Percentiles rank a stretch among this genome's conserved stretches.
Conservation (phyloP, 23 red algal genomes). For the Gracilaria domingensis region DNA sequence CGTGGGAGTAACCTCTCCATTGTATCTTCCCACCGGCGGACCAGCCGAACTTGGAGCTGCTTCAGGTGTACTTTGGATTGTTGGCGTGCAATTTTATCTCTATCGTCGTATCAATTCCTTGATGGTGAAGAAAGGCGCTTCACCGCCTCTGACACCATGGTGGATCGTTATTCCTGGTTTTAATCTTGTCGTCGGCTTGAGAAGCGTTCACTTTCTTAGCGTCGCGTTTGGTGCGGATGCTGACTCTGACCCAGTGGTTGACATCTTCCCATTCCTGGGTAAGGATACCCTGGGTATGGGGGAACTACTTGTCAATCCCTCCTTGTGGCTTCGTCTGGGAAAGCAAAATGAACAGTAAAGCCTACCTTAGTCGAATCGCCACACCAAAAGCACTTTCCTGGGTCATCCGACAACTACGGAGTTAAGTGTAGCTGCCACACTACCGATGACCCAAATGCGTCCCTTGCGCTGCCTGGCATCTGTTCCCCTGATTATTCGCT, state of each 20-base stretch:
- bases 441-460: no score
- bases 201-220: constrained; percentile 65
- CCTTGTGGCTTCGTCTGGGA: constrained; percentile 52
- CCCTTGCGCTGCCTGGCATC: no score
- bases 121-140: neutral
- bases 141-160: constrained; percentile 44
- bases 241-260: constrained; percentile 43
- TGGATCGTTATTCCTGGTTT: constrained; percentile 71
- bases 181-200: constrained; percentile 65
- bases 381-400: no score
- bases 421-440: no score
- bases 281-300: constrained; percentile 35
- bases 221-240: constrained; percentile 38
- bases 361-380: no score
- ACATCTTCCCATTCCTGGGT: constrained; percentile 59
- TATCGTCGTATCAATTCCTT: constrained; percentile 65
- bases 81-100: constrained; percentile 50
- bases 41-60: neutral
- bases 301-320: constrained; percentile 53
- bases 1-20: constrained; percentile 50
- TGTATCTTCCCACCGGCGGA: constrained; percentile 26
- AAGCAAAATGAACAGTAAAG: neutral
- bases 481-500: no score
- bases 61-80: constrained; percentile 66
- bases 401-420: no score